Evolutionary conservation across 345 rosid species (phyloP), one percentile per base, ranked within the genome.

Genomic region (Schrenkiella parvula): DNA sequence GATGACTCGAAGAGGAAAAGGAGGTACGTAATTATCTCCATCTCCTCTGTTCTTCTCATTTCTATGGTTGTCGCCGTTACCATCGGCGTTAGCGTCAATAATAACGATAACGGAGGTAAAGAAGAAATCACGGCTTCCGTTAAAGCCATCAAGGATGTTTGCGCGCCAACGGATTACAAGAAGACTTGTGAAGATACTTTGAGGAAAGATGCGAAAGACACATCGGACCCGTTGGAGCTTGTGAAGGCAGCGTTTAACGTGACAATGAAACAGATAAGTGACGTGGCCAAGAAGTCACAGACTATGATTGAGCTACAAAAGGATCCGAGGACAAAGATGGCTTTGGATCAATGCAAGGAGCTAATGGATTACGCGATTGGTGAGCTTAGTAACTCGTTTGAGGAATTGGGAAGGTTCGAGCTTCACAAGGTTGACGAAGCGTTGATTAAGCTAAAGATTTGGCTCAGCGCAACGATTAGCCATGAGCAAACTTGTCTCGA

Each of bases 401-500:
- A 78, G 6, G 55, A 76, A 41, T 17, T 87, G 25, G 79, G 76
- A 0, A 52, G 60, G 6, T 80, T 85, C 5, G 91, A 87, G 28
- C 3, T 76, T 1, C 44, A 18, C 35, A 65, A 56, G 22, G 0
- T 82, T 8, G 84, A 87, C 3, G 73, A 68, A 3, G 18, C 80
- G 5, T 51, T 87, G 73, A 57, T 61, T 0, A 82, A 90, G 68
- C 23, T 92, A 1, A 82, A 46, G 77, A 46, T 81, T 39, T 93
- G 98, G 98, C 80, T 93, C 10, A 87, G 89, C 32, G 95, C 98
- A 7, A 77, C 93, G 17, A 74, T 86, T 17, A 87, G 88, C 11
- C 86, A 87, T 42, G 84, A 90, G 58, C 82, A 85, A 26, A 88
- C 98, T 3, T 93, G 98, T 81, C 48, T 87, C 34, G 97, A 93